A percentile compares a stretch with the other conserved stretches of the same genome.
Conservation (phyloP, 2,329 filamentous ascomycete species). For the Talaromyces sp. region DNA sequence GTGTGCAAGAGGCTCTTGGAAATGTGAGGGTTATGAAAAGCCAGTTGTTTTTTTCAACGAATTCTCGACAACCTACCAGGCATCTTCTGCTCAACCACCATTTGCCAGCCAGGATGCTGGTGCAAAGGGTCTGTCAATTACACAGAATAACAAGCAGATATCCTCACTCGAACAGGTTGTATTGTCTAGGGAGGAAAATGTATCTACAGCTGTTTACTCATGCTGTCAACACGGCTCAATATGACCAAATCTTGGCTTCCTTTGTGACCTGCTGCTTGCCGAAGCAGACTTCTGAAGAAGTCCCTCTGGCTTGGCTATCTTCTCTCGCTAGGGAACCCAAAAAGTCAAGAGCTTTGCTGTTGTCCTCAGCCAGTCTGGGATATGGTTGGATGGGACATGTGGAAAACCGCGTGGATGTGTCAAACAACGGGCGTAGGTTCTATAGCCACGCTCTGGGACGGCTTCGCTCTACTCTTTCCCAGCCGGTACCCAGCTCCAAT, state of each 20-base stretch:
- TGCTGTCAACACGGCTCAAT: slow-evolving; percentile 1
- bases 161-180: not conserved
- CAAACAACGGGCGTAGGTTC: not conserved
- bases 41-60: not conserved
- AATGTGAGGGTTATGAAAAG: slow-evolving; percentile 1
- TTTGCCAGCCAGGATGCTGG: not conserved
- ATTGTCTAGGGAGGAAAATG: not conserved
- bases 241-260: slow-evolving; percentile 4
- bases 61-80: not conserved
- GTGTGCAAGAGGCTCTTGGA: slow-evolving; percentile 2
- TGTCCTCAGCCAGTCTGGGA: slow-evolving; percentile 3
- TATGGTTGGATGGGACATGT: slow-evolving; percentile 8
- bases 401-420: not conserved
- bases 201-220: not conserved
- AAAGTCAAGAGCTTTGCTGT: not conserved
- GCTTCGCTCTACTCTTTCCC: not conserved
- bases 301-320: slow-evolving; percentile 6
- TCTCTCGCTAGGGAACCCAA: not conserved
- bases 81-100: not conserved
- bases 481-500: not conserved
- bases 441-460: slow-evolving; percentile 3
- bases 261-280: slow-evolving; percentile 7
- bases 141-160: not conserved
- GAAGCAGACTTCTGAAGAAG: slow-evolving; percentile 3
- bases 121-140: not conserved